Evolutionary conservation across 2,329 filamentous ascomycete species (phyloP), one percentile per base, ranked within the genome.

Genomic region (Rhynchosporium secalis): DNA sequence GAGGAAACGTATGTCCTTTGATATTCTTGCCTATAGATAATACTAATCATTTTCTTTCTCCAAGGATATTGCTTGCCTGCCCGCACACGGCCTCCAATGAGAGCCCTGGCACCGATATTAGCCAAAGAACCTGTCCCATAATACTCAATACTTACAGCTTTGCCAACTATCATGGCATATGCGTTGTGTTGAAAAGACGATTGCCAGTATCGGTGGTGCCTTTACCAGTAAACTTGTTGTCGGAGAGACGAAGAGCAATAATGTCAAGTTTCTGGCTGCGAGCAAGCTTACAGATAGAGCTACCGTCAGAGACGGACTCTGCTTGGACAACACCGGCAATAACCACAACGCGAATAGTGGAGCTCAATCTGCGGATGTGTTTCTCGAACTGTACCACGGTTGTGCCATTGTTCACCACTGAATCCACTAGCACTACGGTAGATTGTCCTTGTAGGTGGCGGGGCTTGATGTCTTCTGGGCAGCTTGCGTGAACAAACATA

Each of bases 361-460:
- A 36, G 60, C 78, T 29, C 0, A 82, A 54, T 0, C 60, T 65
- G 5, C 80, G 78, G n/a, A 87, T 73, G 26, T 75, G 77, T 31
- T 76, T 38, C 15, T 84, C 73, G 66, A 84, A 86, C 1, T 80
- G 69, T 1, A 79, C 62, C 4, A 85, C 69, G 0, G 80, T 78
- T 56, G 77, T 78, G 4, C 85, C 83, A 36, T 69, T 84, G 65
- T 88, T 86, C n/a, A 87, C 72, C 1, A 87, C 83, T 0, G 81
- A 84, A 69, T 87, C 86, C 1, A 87, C 83, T 3, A 88, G 71
- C 1, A 88, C 66, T 0, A 86, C 69, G 0, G 74, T 80, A 13
- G 62, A 55, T 49, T 74, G 71, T 1, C 68, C 72, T 1, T 73
- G 7, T 0, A 87, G 10, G 66, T 84, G 78, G 1, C 78, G 46